phyloP scores from a whole-genome alignment of 2,329 filamentous ascomycete species.

The Cladophialophora carrionii region DNA sequence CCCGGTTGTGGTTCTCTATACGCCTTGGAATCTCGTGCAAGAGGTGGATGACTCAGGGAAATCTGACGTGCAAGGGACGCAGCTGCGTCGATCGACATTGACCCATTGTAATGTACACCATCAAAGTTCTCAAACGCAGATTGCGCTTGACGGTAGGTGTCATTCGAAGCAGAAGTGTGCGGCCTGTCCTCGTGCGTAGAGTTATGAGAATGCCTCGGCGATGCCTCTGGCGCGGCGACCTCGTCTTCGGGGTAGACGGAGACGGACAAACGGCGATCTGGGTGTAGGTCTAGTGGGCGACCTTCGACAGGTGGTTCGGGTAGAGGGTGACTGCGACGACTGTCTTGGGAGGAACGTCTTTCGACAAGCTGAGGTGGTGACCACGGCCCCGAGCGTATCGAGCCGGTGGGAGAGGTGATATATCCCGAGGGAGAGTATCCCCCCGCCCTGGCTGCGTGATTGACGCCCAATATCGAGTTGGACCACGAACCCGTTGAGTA shows the following conservation, averaged over 20 bases:
- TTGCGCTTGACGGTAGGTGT: constrained; percentile 51
- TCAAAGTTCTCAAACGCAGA: constrained; percentile 54
- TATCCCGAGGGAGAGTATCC: constrained; percentile 48
- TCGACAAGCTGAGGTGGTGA: constrained; percentile 42
- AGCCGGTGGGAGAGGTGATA: constrained; percentile 48
- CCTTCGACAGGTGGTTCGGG: constrained; percentile 47
- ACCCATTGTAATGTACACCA: constrained; percentile 51
- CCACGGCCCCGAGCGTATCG: constrained; percentile 45
- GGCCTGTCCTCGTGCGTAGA: constrained; percentile 40
- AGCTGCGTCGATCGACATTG: constrained; percentile 35
- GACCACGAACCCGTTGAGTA: constrained; percentile 47
- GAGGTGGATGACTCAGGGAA: constrained; percentile 47
- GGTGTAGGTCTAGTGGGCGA: constrained; percentile 37
- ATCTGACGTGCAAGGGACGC: constrained; percentile 41
- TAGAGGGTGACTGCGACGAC: constrained; percentile 46
- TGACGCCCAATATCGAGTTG: constrained; percentile 47
- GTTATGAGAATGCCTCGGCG: constrained; percentile 19
- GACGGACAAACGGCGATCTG: constrained; percentile 22
- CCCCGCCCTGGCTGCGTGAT: constrained; percentile 44
- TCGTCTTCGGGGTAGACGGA: constrained; percentile 29
- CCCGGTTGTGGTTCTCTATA: constrained; percentile 57
- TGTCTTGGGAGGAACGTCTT: constrained; percentile 45
- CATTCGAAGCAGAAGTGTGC: constrained; percentile 48
- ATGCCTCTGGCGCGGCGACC: constrained; percentile 10
- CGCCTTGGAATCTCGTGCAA: constrained; percentile 46